Evolutionary conservation across 768 basidiomycete genomes (phyloP), one percentile per base, ranked within the genome.

Genomic region (Lentinula detonsa): DNA sequence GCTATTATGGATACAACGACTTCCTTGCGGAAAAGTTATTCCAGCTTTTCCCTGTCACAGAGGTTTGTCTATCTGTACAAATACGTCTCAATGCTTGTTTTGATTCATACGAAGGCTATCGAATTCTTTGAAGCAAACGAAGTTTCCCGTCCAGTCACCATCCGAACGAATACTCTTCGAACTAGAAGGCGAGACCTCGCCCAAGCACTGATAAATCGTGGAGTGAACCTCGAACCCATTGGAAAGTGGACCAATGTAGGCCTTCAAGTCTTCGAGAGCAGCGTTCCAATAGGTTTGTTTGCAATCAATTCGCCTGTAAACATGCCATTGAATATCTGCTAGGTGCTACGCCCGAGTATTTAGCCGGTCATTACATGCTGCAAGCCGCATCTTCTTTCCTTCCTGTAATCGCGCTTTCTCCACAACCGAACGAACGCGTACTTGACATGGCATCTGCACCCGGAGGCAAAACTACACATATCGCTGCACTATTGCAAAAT

Each of bases 161-260:
- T 99, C 69, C 91, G 97, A 62, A 95, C 95, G 39, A 99, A 99
- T 73, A 98, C 95, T 4, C 83, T 99, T 18, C 91, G 92, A 60
- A 94, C 95, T 1, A 84, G 97, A 63, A 81, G 97, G 66, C 85
- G 96, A 52, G 97, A 98, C 72, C 85, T 99, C 61, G 96, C 93
- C 1, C 96, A 98, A 74, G 82, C 87, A 0, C 80, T 99, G 39
- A 87, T 98, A 67, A 97, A 97, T 72, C 85, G 97, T 52, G 97
- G 97, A 37, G 97, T 98, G 63, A 97, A 93, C 69, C 83, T 99
- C 59, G 96, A 98, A 71, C 95, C 97, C 21, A 95, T 99, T 65
- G 97, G 96, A 34, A 98, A 98, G 76, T 98, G 97, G 97, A 93
- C 93, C 33, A 98, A 98, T 69, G 95, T 98, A 64, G 97, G 97